Base-by-base conservation (phyloP, 2,329 filamentous ascomycete species). In the Sporothrix brunneoviolacea region DNA sequence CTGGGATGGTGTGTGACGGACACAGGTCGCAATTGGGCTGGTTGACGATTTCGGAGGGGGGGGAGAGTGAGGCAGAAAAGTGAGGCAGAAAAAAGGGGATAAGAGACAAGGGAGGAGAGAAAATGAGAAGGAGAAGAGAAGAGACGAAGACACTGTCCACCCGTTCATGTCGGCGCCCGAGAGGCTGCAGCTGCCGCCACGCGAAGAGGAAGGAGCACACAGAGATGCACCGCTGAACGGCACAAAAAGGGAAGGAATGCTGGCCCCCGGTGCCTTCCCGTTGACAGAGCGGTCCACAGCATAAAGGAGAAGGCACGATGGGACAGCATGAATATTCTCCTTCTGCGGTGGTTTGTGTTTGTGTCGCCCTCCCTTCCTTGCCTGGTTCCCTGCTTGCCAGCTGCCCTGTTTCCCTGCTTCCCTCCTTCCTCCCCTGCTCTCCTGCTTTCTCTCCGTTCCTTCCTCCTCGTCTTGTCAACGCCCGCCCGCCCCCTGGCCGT, bases 161-260 rank as follows among this genome's bases (percentile, higher is more conserved):
- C 52, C 6, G 52, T 54, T 54, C 52, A 51, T 51, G 52, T 33
- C 36, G 44, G 33, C 27, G 30, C n/a, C 47, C 47, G 47, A 19
- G 24, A 47, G 16, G 16, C 38, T 43, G 47, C 47, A 42, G 32
- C 19, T 9, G 32, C 27, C 47, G 39, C 9, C 22, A 37, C 27
- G 22, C 38, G 33, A 7, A 18, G 27, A 40, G 32, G 39, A 43
- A 40, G 24, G 47, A 12, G 8, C 38, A 22, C 28, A 10, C 12
- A n/a, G 22, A 21, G 22, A 37, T 37, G 44, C 44, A 41, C n/a
- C 19, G n/a, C n/a, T n/a, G 27, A 22, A 10, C 30, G 6, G 24
- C 15, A 18, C 19, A 36, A 21, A 49, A 19, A 30, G 8, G 47
- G 30, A 30, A 47, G 4, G 8, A 16, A 19, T n/a, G 27, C 24